phyloP scores from a whole-genome alignment of 2,329 filamentous ascomycete species.

The Phaeoacremonium minimum region DNA sequence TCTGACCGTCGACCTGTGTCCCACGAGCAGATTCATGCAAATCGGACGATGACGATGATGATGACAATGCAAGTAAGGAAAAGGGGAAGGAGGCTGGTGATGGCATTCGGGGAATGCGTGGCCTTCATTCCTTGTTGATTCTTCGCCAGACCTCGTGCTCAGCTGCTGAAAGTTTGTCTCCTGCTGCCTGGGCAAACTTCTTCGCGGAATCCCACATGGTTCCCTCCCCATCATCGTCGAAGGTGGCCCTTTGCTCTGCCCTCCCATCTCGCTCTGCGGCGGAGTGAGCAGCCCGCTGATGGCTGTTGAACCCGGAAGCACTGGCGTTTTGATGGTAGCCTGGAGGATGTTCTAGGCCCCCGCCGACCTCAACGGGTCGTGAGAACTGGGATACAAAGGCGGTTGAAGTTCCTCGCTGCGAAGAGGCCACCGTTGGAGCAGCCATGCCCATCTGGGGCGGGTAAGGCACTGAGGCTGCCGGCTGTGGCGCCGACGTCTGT shows the following conservation, averaged over 20 bases:
- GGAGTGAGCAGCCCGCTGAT: slow-evolving; percentile 37
- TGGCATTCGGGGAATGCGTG: background rate
- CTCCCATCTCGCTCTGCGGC: slow-evolving; percentile 20
- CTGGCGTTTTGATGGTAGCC: slow-evolving; percentile 54
- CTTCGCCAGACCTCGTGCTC: slow-evolving; percentile 60
- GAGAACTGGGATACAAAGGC: slow-evolving; percentile 11
- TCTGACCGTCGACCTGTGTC: slow-evolving; percentile 7
- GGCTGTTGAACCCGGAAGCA: slow-evolving; percentile 45
- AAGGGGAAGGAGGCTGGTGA: too few species aligned
- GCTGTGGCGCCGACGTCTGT: background rate
- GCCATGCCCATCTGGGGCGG: slow-evolving; percentile 39
- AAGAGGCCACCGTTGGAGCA: slow-evolving; percentile 28
- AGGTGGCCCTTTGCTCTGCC: slow-evolving; percentile 1
- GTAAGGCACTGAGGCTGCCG: slow-evolving; percentile 26
- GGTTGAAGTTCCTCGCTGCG: slow-evolving; percentile 42
- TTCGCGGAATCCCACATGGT: slow-evolving; percentile 51
- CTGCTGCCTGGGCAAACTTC: slow-evolving; percentile 53
- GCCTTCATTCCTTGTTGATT: slow-evolving; percentile 51
- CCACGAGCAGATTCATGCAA: background rate
- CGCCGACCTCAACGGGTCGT: background rate
- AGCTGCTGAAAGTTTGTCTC: slow-evolving; percentile 51
- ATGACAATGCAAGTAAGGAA: background rate
- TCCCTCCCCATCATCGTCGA: slow-evolving; percentile 30
- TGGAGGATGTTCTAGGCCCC: slow-evolving; percentile 37
- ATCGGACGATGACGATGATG: background rate